Evolutionary conservation across 805 yeast species (phyloP).

Genomic region (Lachancea waltii): DNA sequence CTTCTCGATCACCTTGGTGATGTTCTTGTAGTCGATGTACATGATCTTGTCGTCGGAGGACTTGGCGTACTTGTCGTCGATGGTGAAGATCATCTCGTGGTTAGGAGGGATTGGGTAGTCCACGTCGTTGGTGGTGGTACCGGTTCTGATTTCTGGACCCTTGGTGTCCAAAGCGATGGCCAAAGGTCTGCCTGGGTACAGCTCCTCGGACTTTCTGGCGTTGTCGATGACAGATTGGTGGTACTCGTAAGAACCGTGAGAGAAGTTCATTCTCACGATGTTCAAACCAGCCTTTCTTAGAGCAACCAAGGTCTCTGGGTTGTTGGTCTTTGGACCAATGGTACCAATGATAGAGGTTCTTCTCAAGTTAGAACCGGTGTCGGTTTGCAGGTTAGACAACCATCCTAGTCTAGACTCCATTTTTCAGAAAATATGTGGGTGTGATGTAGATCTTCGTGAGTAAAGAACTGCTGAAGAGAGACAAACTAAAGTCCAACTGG

Average conservation of each 20-base stretch:
- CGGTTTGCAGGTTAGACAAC: slow-evolving; percentile 73
- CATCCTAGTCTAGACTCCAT: slow-evolving; percentile 61
- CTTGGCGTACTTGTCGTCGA: slow-evolving; percentile 73
- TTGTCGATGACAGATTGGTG: slow-evolving; percentile 96
- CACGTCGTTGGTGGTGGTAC: slow-evolving; percentile 72
- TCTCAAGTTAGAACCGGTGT: slow-evolving; percentile 76
- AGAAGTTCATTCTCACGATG: slow-evolving; percentile 98
- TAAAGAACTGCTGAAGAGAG: not conserved
- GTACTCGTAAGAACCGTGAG: slow-evolving; percentile 97
- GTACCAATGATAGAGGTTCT: slow-evolving; percentile 97
- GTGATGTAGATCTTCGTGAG: not conserved
- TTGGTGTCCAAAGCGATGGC: slow-evolving; percentile 98
- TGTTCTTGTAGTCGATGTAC: slow-evolving; percentile 93
- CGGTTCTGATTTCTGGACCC: slow-evolving; percentile 99
- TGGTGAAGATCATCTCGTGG: slow-evolving; percentile 90
- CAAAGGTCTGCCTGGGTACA: slow-evolving; percentile 91
- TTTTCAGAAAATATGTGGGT: slow-evolving; percentile 14
- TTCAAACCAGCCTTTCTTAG: slow-evolving; percentile 96
- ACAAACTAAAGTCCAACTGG: not conserved
- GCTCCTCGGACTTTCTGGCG: slow-evolving; percentile 86
- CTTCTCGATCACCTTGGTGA: slow-evolving; percentile 81
- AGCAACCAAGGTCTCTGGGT: slow-evolving; percentile 72
- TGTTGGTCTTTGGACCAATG: slow-evolving; percentile 97
- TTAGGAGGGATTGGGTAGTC: slow-evolving; percentile 80
- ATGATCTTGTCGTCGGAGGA: slow-evolving; percentile 71